Conservation (phyloP, 2,329 filamentous ascomycete species). For the Neofusicoccum parvum region DNA sequence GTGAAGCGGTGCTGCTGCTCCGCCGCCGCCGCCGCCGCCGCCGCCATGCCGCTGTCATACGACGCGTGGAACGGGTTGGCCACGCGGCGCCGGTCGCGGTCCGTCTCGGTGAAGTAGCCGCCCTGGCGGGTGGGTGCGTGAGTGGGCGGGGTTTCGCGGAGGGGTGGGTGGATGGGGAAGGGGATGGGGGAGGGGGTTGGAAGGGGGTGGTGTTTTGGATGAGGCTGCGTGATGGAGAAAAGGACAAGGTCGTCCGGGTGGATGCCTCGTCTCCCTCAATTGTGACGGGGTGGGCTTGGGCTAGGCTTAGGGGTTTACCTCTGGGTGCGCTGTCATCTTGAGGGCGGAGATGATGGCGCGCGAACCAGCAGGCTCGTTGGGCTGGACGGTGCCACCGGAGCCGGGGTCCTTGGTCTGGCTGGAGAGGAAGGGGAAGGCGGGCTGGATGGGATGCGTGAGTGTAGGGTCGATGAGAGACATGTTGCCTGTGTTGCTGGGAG, state of each 20-base stretch:
- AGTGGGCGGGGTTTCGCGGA: no score
- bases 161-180: no score
- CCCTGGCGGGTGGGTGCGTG: constrained; percentile 41
- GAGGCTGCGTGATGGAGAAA: neutral
- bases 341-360: constrained; percentile 1
- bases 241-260: no score
- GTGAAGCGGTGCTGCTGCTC: constrained; percentile 28
- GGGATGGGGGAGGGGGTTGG: neutral
- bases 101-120: constrained; percentile 53
- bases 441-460: neutral
- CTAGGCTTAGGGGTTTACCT: neutral
- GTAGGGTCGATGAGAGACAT: constrained; percentile 18
- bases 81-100: constrained; percentile 47
- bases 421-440: constrained; percentile 1
- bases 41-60: constrained; percentile 17
- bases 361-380: neutral
- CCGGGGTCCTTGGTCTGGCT: neutral
- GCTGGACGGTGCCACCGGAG: neutral
- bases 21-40: neutral
- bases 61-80: constrained; percentile 54
- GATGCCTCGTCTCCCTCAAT: no score
- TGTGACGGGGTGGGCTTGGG: neutral
- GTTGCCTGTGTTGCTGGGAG: neutral
- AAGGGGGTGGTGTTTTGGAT: neutral
- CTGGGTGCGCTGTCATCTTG: neutral